Evolutionary conservation across 1,284 basidiomycete species (phyloP).

Genomic region (Cryptococcus sp.): DNA sequence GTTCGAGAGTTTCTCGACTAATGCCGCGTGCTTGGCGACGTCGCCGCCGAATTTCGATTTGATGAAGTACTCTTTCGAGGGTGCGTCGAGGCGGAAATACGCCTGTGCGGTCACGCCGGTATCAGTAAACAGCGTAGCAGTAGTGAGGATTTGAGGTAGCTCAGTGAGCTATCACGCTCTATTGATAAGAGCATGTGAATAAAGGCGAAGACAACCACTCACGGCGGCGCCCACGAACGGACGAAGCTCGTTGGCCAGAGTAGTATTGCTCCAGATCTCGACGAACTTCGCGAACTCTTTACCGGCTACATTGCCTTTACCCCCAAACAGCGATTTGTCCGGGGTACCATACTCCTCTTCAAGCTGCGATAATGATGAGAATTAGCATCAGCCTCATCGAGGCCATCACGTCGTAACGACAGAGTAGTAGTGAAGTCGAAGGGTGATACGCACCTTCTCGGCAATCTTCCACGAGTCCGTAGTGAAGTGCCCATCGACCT

Average conservation of each 20-base stretch:
- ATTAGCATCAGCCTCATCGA: neutral
- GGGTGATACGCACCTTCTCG: slow-evolving; percentile 38
- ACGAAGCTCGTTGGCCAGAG: slow-evolving; percentile 25
- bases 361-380: slow-evolving; percentile 19
- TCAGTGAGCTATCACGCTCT: neutral
- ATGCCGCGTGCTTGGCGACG: slow-evolving; percentile 9
- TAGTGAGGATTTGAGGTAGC: slow-evolving; percentile 1
- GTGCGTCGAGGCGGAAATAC: slow-evolving; percentile 10
- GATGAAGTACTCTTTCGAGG: slow-evolving; percentile 26
- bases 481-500: slow-evolving; percentile 27
- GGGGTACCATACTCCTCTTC: slow-evolving; percentile 27
- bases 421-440: neutral
- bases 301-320: slow-evolving; percentile 14
- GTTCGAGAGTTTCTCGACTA: slow-evolving; percentile 8
- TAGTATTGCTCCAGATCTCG: slow-evolving; percentile 30
- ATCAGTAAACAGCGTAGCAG: neutral
- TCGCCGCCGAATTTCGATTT: slow-evolving; percentile 24
- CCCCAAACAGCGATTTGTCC: slow-evolving; percentile 30
- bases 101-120: no score
- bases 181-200: neutral
- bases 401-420: neutral
- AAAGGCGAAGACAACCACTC: slow-evolving; percentile 8
- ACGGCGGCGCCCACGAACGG: slow-evolving; percentile 23
- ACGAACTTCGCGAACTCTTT: slow-evolving; percentile 33
- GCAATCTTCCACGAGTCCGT: slow-evolving; percentile 42